Evolutionary conservation across 2,329 filamentous ascomycete genomes (phyloP), one percentile per base, ranked within the genome.

Genomic region (Drechslerella dactyloides): DNA sequence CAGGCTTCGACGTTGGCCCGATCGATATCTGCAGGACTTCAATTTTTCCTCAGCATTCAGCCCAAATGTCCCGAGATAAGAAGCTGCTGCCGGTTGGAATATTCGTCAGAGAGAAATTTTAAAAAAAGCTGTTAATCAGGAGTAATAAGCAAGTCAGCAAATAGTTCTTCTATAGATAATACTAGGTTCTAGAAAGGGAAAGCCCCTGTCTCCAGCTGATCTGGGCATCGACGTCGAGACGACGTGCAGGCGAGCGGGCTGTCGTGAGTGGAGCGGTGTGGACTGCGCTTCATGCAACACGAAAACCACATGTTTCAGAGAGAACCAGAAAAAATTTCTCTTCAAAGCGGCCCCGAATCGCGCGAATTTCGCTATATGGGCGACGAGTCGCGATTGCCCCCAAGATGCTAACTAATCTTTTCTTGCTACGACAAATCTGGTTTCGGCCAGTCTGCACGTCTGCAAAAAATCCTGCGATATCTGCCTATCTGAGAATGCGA

Each of bases 1-100:
- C 19, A 27, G 17, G n/a, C 27, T 35, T 33, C 40, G 50, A 52
- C 52, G 62, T 69, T 59, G 58, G 15, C 13, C 37, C 27, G 27
- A 69, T 69, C 65, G 57, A 69, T 48, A 63, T 63, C 63, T 23
- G 35, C 35, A 51, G 55, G 51, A 33, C 24, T 58, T 48, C 35
- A 24, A 44, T 24, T 63, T 33, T 33, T 33, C 8, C 27, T 33
- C n/a, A 42, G n/a, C n/a, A 42, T 42, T 42, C n/a, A 42, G 37
- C 37, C 13, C 33, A n/a, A 63, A 70, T 58, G 63, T 70, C 59
- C 66, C 66, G 59, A 63, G 66, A 70, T 70, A 70, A 70, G 66
- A 64, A 64, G 59, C 48, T 64, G 59, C 30, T 62, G 37, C 58
- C 58, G 40, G 52, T 21, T 37, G 30, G 58, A 48, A 19, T 51